Percentiles rank a stretch among this genome's conserved stretches.
These are phyloP conservation scores for Cyclostephanos tholiformis DNA, from an alignment of 108 stramenopile genomes.

Conservation along the genomic window DNA sequence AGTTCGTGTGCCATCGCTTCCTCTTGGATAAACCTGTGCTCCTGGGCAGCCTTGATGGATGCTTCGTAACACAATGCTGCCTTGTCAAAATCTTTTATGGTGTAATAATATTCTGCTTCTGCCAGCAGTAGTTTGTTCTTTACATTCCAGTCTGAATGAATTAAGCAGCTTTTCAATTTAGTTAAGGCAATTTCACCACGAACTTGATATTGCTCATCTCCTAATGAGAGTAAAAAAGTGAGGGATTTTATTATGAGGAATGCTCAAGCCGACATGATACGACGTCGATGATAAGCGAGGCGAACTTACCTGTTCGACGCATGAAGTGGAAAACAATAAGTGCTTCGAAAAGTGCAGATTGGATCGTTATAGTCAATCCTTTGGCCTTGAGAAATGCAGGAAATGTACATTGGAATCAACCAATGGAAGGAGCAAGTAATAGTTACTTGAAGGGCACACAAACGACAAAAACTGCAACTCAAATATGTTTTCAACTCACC, in stretches of 20 bases:
- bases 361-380: not conserved
- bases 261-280: not conserved
- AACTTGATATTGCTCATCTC: conserved; percentile 3
- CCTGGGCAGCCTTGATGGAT: conserved; percentile 20
- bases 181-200: conserved; percentile 1
- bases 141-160: conserved; percentile 25
- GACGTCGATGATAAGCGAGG: too few relatives aligned
- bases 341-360: conserved; percentile 3
- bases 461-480: not conserved
- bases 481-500: not conserved
- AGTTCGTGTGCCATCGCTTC: conserved; percentile 15
- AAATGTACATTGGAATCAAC: not conserved
- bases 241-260: not conserved
- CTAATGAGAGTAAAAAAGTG: not conserved
- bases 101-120: conserved; percentile 14
- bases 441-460: not conserved
- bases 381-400: not conserved
- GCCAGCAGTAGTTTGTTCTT: conserved; percentile 22
- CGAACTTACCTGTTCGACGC: conserved; percentile 10
- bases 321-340: conserved; percentile 15
- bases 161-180: not conserved
- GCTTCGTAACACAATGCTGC: conserved; percentile 11
- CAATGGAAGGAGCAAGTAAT: not conserved
- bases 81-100: conserved; percentile 8
- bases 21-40: conserved; percentile 26